phyloP scores from a whole-genome alignment of 192 early-diverging fungal species.

The Coemansia sp. region DNA sequence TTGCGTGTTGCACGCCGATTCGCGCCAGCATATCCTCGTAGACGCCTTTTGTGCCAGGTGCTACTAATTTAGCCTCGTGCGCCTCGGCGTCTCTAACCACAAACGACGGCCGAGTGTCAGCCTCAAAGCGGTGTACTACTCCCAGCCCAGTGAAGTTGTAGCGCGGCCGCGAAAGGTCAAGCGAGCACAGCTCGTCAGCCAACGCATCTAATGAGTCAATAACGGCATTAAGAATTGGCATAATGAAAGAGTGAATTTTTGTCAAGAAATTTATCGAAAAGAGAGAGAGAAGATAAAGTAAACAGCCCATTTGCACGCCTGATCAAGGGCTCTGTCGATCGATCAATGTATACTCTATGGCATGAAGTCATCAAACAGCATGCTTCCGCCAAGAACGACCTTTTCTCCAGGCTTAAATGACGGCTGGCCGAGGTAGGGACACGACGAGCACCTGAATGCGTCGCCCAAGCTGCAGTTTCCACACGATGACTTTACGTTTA shows the following conservation, averaged over 20 bases:
- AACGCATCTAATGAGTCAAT: conserved; percentile 42
- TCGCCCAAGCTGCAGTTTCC: conserved; percentile 92
- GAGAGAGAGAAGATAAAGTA: not conserved
- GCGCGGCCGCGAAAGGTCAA: conserved; percentile 46
- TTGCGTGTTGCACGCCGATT: conserved; percentile 55
- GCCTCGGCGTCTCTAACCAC: conserved; percentile 47
- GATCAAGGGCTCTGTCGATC: not conserved
- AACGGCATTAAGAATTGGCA: conserved; percentile 43
- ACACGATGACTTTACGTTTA: conserved; percentile 67
- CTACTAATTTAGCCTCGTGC: conserved; percentile 56
- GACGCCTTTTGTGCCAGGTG: conserved; percentile 55
- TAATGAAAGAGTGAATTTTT: conserved; percentile 4
- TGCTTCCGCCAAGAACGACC: conserved; percentile 78
- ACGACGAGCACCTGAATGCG: conserved; percentile 95
- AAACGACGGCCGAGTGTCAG: conserved; percentile 42
- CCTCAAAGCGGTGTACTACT: conserved; percentile 48
- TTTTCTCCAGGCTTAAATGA: conserved; percentile 96
- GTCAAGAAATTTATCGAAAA: not conserved
- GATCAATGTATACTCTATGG: conserved; percentile 13
- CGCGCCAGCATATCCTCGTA: conserved; percentile 59
- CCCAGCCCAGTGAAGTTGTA: conserved; percentile 46
- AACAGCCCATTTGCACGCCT: not conserved
- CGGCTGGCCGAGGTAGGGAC: conserved; percentile 97
- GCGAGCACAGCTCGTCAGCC: conserved; percentile 46
- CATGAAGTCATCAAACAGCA: conserved; percentile 58